Percentiles rank a stretch among this genome's conserved stretches.
Evolutionary conservation across 768 basidiomycete genomes (phyloP).

Genomic region (Naganishia friedmannii): DNA sequence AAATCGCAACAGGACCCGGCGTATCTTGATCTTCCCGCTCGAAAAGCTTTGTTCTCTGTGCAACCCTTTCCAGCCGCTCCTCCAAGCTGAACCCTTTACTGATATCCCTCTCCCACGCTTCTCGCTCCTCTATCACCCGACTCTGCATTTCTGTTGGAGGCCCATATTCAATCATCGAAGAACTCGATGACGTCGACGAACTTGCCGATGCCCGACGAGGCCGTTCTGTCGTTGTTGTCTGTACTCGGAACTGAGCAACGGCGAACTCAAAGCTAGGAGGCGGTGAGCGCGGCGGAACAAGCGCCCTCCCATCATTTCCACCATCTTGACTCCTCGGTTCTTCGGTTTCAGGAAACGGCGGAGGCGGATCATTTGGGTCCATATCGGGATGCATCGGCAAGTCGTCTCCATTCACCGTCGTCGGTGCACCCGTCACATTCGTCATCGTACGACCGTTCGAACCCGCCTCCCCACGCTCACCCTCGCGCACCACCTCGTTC

Average conservation of each 20-base stretch:
- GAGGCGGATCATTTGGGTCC: conserved; percentile 25
- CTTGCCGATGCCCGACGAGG: neutral
- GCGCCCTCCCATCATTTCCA: neutral
- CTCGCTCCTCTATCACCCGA: conserved; percentile 12
- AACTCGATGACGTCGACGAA: neutral
- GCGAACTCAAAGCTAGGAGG: conserved; percentile 23
- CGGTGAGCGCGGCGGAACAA: conserved; percentile 1
- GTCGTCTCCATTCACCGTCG: neutral
- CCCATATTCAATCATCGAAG: neutral
- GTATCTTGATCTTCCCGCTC: neutral
- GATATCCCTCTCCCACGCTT: conserved; percentile 18
- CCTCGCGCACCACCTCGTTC: neutral
- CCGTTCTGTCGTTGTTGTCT: neutral
- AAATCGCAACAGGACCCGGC: neutral
- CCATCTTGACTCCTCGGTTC: neutral
- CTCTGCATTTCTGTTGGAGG: conserved; percentile 1
- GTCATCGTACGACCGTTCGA: neutral
- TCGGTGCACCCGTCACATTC: neutral
- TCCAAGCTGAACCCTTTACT: conserved; percentile 3
- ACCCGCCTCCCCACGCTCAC: neutral
- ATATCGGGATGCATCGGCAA: neutral
- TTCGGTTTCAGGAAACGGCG: conserved; percentile 22
- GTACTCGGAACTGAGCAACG: neutral
- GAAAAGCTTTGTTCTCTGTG: neutral
- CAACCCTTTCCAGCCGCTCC: neutral